Conservation (phyloP, 345 rosid genomes). For the Rhodomyrtus tomentosa region DNA sequence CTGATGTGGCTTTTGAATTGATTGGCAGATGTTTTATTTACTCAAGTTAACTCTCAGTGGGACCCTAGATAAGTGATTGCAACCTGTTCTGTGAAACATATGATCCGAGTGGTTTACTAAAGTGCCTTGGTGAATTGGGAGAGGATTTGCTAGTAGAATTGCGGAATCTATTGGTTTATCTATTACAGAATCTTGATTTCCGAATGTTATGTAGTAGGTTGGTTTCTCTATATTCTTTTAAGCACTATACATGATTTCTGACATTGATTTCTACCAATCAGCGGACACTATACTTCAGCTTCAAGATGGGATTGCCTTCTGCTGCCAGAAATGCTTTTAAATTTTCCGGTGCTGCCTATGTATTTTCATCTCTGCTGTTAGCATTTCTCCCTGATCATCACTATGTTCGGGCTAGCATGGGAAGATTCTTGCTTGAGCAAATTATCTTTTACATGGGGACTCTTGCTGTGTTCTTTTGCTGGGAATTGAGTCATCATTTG, state of each 20-base stretch:
- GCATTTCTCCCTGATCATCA: slow-evolving; percentile 25
- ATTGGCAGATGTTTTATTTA: neutral
- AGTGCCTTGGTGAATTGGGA: neutral
- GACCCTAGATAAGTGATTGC: neutral
- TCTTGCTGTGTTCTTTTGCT: slow-evolving; percentile 58
- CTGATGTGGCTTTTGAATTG: neutral
- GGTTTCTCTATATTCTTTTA: neutral
- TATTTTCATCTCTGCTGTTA: slow-evolving; percentile 34
- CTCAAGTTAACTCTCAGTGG: neutral
- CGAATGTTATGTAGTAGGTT: neutral
- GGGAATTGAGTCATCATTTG: slow-evolving; percentile 81
- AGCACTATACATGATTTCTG: neutral
- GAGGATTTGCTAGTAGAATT: neutral
- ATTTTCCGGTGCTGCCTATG: slow-evolving; percentile 39
- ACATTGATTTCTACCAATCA: slow-evolving; percentile 17
- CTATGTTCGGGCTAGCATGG: slow-evolving; percentile 22
- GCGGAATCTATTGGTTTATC: neutral
- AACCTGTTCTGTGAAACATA: neutral
- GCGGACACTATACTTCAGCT: slow-evolving; percentile 80
- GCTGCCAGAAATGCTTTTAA: slow-evolving; percentile 40
- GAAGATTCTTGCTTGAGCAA: slow-evolving; percentile 40
- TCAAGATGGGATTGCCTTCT: slow-evolving; percentile 73
- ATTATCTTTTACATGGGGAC: slow-evolving; percentile 40
- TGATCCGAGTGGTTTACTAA: neutral
- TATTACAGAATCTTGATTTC: neutral